Conservation (phyloP, 2,329 filamentous ascomycete genomes). For the Talaromyces sp. region DNA sequence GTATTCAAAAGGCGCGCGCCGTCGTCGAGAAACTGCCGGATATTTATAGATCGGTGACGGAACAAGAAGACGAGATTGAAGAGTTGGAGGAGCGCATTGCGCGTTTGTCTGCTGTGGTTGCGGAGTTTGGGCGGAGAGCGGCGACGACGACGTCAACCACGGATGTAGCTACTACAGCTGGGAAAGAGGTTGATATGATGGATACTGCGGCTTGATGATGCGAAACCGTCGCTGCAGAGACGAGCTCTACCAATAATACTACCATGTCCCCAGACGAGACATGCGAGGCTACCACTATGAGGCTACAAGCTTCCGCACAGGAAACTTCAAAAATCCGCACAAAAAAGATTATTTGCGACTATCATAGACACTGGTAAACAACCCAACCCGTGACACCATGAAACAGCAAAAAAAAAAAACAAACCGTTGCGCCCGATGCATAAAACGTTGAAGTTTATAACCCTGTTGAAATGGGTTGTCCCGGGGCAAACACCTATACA, state of each 20-base stretch:
- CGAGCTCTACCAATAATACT: background rate
- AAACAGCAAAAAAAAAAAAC: background rate
- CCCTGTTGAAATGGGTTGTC: conserved; percentile 13
- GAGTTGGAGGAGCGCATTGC: conserved; percentile 37
- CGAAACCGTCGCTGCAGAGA: background rate
- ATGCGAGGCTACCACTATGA: background rate
- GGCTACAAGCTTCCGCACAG: background rate
- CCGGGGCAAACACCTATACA: conserved; percentile 2
- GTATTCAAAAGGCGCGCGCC: conserved; percentile 70
- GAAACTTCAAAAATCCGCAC: background rate
- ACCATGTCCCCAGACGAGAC: background rate
- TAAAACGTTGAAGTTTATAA: conserved; percentile 12
- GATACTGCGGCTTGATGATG: conserved; percentile 6
- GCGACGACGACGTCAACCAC: background rate
- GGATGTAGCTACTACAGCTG: background rate
- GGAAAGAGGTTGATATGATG: conserved; percentile 21
- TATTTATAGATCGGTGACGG: conserved; percentile 38
- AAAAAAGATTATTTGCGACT: background rate
- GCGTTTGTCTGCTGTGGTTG: conserved; percentile 36
- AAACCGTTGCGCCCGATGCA: conserved; percentile 4
- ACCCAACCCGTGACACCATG: background rate
- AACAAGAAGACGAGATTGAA: conserved; percentile 42
- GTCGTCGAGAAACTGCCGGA: conserved; percentile 41
- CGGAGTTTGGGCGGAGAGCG: conserved; percentile 36
- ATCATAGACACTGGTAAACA: background rate